These are phyloP conservation scores for Trypanosoma theileri DNA, from an alignment of 208 protist species.

Conservation along the genomic window DNA sequence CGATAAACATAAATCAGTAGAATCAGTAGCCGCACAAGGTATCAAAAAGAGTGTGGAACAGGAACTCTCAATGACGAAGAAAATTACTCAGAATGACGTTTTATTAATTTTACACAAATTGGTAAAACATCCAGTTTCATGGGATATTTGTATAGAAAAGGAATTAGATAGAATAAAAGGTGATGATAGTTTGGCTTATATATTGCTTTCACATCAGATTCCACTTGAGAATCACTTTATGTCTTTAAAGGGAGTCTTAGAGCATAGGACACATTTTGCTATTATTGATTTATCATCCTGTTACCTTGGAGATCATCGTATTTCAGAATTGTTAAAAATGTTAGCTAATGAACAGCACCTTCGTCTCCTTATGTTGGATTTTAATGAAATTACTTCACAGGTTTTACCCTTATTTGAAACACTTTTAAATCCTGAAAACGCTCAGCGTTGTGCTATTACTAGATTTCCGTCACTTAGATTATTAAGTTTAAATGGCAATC, in stretches of 20 bases:
- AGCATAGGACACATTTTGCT: not conserved
- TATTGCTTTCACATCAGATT: constrained; percentile 7
- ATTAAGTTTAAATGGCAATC: constrained; percentile 5
- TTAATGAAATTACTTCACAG: not conserved
- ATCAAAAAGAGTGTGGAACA: no score
- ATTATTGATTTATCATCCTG: not conserved
- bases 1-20: no score
- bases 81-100: not conserved
- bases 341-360: constrained; percentile 6
- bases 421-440: not conserved
- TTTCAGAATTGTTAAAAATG: not conserved
- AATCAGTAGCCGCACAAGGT: no score
- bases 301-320: not conserved
- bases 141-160: not conserved
- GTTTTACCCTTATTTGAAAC: not conserved
- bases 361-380: constrained; percentile 7
- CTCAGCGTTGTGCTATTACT: not conserved
- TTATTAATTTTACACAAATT: not conserved
- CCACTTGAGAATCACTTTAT: not conserved
- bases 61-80: not conserved
- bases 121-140: not conserved
- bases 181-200: not conserved
- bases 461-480: constrained; percentile 4
- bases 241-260: not conserved
- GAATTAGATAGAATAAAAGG: not conserved